Base-by-base conservation (phyloP, 2,329 filamentous ascomycete species). In the Apiospora malaysiana region DNA sequence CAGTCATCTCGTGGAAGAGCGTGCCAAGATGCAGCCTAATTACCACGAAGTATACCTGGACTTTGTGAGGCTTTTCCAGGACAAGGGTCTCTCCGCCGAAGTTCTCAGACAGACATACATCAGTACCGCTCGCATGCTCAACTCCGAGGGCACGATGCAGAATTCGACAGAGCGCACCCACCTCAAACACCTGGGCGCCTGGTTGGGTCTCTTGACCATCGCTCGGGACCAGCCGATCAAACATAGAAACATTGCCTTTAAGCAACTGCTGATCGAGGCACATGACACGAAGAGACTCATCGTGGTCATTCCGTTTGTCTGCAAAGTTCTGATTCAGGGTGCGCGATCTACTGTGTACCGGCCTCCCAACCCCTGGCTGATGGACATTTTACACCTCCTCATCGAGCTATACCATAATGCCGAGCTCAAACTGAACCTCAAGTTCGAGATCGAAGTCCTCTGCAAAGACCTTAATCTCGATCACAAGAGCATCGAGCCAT, bases 401-500 rank as follows among this genome's bases (percentile, higher is more conserved):
- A 93, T 97, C 76, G 97, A 99, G 78, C 87, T 99, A 4, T 99
- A 99, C 78, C 92, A 97, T 78, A 93, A 93, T 77, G 94, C 94
- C 18, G 95, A 98, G 76, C 85, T 99, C 70, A 98, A 98, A 81
- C 88, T 99, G 47, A 98, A 98, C 76, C 91, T 97, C 68, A 99
- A 98, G 77, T 99, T 99, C 76, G 96, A 99, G 81, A 98, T 99
- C 71, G 96, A 99, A 81, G 95, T 99, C 37, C 87, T 99, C 32
- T 99, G 95, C 85, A 97, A 97, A 79, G 95, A 95, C 16, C 85
- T 99, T 21, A 92, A 92, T 70, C 86, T 98, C n/a, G 94, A 98
- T 73, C 93, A 97, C 82, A 97, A 97, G 83, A 92, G 89, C 71
- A 94, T 98, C 73, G 93, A 97, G 76, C 94, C 95, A 0, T 94